Evolutionary conservation across 148 eudicot genomes (phyloP), one percentile per base, ranked within the genome.

Genomic region (Silene conica): DNA sequence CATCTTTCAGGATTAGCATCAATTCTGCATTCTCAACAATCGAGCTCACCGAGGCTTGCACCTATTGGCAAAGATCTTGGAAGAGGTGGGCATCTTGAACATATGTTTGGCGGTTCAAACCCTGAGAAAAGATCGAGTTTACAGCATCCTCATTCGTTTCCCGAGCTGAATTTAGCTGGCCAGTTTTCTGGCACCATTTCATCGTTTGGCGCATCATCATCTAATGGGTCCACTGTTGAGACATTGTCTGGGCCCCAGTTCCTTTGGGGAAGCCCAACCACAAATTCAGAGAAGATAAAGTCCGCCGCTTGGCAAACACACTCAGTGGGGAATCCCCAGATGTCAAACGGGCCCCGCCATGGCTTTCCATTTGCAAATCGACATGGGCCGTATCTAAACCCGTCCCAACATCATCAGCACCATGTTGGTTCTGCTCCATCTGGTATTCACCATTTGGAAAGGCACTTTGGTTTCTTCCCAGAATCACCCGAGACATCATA

Each of bases 391-490:
- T 79, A 66, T 50, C 26, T 82, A 6, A 79, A 72, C 80, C 73
- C 86, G 25, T 64, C 87, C 50, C 84, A 82, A 56, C 83, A 78
- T 69, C 85, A 77, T 46, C 86, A 80, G 73, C 88, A 86, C 62
- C 88, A 85, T 77, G 87, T 85, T 69, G 97, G 97, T 54, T 92
- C 97, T 74, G 95, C 94, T 67, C 97, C 95, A 56, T 81, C 95
- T 34, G 89, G 85, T 8, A 72, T 85, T 75, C 95, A 83, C 60
- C 90, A 84, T 74, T 72, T 85, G 0, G 85, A 87, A 74, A 81
- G 90, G 79, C 88, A 87, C 62, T 84, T 85, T 70, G 90, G 90
- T 23, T 86, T 81, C 64, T 88, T 76, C 73, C 87, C 87, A 15
- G 90, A 88, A 26, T 88, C 95, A 68, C 82, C 87, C 0, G 95